Percentiles rank a stretch among this genome's conserved stretches.
phyloP scores from a whole-genome alignment of 2,329 filamentous ascomycete genomes.

The Ambrosiella xylebori region DNA sequence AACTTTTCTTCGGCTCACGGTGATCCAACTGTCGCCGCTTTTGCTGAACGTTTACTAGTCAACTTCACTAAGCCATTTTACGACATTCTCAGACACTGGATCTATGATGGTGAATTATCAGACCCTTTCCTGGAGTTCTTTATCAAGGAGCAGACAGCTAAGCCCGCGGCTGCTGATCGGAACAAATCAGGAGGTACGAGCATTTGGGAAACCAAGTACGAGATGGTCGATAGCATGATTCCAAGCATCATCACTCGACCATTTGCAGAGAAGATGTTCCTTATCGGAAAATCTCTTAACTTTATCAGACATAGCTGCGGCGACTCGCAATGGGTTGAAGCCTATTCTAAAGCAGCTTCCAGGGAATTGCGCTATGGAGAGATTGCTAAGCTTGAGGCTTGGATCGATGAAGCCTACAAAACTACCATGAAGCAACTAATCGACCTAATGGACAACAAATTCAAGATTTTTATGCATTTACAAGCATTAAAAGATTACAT shows the following conservation, averaged over 20 bases:
- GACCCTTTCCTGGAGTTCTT: slow-evolving; percentile 95
- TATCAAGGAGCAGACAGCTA: slow-evolving; percentile 50
- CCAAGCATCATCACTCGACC: slow-evolving; percentile 85
- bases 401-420: slow-evolving; percentile 94
- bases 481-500: slow-evolving; percentile 88
- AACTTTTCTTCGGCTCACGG: slow-evolving; percentile 85
- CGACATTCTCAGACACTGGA: slow-evolving; percentile 89
- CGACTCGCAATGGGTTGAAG: slow-evolving; percentile 88
- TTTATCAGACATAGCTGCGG: slow-evolving; percentile 94
- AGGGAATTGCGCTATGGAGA: slow-evolving; percentile 87
- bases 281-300: slow-evolving; percentile 95
- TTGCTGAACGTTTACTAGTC: slow-evolving; percentile 72
- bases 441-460: slow-evolving; percentile 85
- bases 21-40: slow-evolving; percentile 82
- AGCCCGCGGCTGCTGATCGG: slow-evolving; percentile 28
- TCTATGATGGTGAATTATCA: slow-evolving; percentile 94
- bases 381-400: slow-evolving; percentile 75
- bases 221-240: slow-evolving; percentile 40
- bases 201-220: slow-evolving; percentile 66
- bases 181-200: slow-evolving; percentile 47
- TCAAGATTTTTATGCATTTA: slow-evolving; percentile 84
- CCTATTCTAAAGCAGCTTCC: slow-evolving; percentile 81
- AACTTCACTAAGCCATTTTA: slow-evolving; percentile 92
- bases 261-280: slow-evolving; percentile 88
- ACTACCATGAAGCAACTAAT: slow-evolving; percentile 93